Conservation (phyloP, 2,329 filamentous ascomycete species). For the Geosmithia flava region DNA sequence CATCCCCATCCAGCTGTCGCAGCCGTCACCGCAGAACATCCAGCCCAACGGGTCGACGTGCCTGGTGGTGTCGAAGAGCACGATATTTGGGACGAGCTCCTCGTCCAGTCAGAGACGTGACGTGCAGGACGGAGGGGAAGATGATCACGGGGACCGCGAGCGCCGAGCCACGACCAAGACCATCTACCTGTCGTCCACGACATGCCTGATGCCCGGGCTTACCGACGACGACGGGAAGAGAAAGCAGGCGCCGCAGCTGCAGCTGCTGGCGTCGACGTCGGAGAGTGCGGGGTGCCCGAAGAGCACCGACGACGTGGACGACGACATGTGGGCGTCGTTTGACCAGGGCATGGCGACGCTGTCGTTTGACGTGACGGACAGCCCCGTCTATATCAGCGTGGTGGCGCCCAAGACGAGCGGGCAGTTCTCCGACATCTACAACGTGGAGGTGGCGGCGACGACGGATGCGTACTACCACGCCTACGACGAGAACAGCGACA, state of each 20-base stretch:
- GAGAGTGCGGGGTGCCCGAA: conserved; percentile 15
- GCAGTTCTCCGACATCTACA: conserved; percentile 55
- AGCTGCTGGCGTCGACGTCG: conserved; percentile 61
- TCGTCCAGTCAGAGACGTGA: neutral
- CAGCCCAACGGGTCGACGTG: conserved; percentile 45
- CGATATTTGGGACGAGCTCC: neutral
- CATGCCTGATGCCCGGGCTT: conserved; percentile 56
- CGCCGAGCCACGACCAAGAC: conserved; percentile 16
- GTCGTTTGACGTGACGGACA: conserved; percentile 46
- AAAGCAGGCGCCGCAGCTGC: conserved; percentile 53
- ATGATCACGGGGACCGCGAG: neutral
- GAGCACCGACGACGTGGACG: conserved; percentile 8
- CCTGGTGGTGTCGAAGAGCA: conserved; percentile 17
- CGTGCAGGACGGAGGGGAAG: neutral
- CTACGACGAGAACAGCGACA: conserved; percentile 28
- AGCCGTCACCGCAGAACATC: conserved; percentile 19
- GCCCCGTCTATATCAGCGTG: conserved; percentile 59
- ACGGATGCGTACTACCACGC: conserved; percentile 66
- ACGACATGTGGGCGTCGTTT: conserved; percentile 31
- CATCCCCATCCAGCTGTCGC: neutral
- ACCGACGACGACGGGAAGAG: conserved; percentile 1
- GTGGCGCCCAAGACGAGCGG: conserved; percentile 52
- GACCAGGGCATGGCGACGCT: conserved; percentile 58
- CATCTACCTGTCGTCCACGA: conserved; percentile 77
- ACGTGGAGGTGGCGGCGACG: conserved; percentile 72